Evolutionary conservation across 768 basidiomycete genomes (phyloP), one percentile per base, ranked within the genome.

Genomic region (Serpula lacrymans): DNA sequence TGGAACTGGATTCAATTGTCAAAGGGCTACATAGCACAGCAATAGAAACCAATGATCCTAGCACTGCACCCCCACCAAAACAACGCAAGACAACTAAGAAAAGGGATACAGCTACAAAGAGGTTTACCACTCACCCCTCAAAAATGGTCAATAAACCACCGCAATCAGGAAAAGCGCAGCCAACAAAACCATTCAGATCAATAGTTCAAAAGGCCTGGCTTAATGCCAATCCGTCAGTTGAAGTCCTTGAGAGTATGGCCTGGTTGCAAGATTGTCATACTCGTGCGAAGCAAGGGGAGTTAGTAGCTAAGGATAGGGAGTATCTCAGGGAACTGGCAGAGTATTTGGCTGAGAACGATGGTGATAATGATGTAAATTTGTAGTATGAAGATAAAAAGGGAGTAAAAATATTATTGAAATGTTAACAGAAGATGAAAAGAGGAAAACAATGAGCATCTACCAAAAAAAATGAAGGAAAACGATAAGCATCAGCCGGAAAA

Each of bases 401-500:
- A n/a, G n/a, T n/a, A n/a, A n/a, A n/a, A n/a, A n/a, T n/a, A n/a
- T n/a, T n/a, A n/a, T n/a, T n/a, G n/a, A n/a, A n/a, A n/a, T n/a
- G n/a, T n/a, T n/a, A n/a, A n/a, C n/a, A n/a, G n/a, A n/a, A n/a
- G n/a, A n/a, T n/a, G n/a, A n/a, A n/a, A n/a, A n/a, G n/a, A n/a
- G n/a, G n/a, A n/a, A n/a, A n/a, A n/a, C n/a, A n/a, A n/a, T n/a
- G n/a, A n/a, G n/a, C n/a, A n/a, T n/a, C n/a, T 26, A 22, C 40
- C 49, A 44, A 38, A 46, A 34, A 37, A 37, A 37, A 37, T 25
- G 11, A 10, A 35, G 37, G 33, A 26, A 27, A 39, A 39, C 24
- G 28, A 41, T 32, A 32, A 24, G 44, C 24, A 39, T 27, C 48
- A 40, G 47, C 39, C 53, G 45, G 34, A n/a, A n/a, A n/a, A n/a